A percentile compares a stretch with the other conserved stretches of the same genome.
phyloP scores from a whole-genome alignment of 345 rosid genomes.

The Hibiscus syriacus region DNA sequence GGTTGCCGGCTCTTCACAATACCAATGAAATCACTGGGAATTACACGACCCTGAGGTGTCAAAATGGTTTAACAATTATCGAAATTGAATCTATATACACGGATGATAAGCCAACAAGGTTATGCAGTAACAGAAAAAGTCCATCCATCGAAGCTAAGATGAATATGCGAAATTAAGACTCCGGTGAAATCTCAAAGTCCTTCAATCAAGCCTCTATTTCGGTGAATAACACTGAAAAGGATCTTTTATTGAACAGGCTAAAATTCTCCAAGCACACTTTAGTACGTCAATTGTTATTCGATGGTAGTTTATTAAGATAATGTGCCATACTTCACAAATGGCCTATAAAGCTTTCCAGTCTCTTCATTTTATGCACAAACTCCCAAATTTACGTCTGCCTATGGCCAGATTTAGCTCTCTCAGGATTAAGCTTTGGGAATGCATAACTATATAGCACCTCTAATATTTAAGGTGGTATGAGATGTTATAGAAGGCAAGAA shows the following conservation, averaged over 20 bases:
- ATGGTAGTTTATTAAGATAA: not conserved
- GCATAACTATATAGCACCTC: not conserved
- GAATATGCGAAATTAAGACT: too few relatives aligned
- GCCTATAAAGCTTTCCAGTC: not conserved
- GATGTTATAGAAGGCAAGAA: not conserved
- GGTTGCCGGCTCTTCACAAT: slow-evolving; percentile 90
- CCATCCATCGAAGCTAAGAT: not conserved
- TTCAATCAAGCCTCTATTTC: not conserved
- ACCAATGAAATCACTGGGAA: slow-evolving; percentile 94
- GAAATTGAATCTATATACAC: not conserved
- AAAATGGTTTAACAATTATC: slow-evolving; percentile 6
- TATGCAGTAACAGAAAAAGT: not conserved
- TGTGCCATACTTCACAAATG: not conserved
- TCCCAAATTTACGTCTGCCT: slow-evolving; percentile 3
- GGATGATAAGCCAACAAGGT: not conserved
- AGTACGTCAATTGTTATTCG: not conserved
- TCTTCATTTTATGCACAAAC: not conserved
- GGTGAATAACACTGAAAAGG: not conserved
- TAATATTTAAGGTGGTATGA: not conserved
- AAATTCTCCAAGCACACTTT: not conserved
- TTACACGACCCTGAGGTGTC: slow-evolving; percentile 68
- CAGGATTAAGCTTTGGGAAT: not conserved
- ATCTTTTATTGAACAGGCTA: not conserved
- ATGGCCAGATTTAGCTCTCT: not conserved
- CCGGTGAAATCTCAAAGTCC: not conserved